Conservation (phyloP, 768 basidiomycete species). For the Trametes elegans region DNA sequence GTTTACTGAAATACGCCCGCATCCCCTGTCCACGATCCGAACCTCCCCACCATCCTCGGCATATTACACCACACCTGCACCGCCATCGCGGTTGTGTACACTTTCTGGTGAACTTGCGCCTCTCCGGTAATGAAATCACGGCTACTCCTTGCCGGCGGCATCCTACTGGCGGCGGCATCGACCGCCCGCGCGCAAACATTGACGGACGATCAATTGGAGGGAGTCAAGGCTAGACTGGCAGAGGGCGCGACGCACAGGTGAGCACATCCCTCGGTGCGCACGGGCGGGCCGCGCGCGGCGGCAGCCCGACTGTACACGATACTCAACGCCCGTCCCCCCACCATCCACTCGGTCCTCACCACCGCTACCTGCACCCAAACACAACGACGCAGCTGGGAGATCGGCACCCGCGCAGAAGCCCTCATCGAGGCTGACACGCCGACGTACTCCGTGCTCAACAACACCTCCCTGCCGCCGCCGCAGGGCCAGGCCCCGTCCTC, state of each 20-base stretch:
- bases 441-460: constrained; percentile 43
- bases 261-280: too few species aligned
- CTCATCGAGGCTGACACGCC: constrained; percentile 49
- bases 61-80: too few species aligned
- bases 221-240: constrained; percentile 37
- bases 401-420: constrained; percentile 49
- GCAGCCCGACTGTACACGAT: too few species aligned
- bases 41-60: too few species aligned
- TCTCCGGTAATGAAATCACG: too few species aligned
- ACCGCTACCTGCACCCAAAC: not conserved
- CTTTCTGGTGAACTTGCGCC: too few species aligned
- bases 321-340: too few species aligned
- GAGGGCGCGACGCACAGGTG: constrained; percentile 43
- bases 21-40: too few species aligned
- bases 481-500: constrained; percentile 31
- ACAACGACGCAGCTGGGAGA: constrained; percentile 44
- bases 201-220: constrained; percentile 34
- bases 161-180: not conserved
- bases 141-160: constrained; percentile 1
- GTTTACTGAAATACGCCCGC: too few species aligned
- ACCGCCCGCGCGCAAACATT: constrained; percentile 34
- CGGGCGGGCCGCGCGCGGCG: too few species aligned
- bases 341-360: not conserved
- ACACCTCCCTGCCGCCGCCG: constrained; percentile 25
- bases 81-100: too few species aligned